Conservation (phyloP, 331 rosid species). For the Pyracantha coccinea region DNA sequence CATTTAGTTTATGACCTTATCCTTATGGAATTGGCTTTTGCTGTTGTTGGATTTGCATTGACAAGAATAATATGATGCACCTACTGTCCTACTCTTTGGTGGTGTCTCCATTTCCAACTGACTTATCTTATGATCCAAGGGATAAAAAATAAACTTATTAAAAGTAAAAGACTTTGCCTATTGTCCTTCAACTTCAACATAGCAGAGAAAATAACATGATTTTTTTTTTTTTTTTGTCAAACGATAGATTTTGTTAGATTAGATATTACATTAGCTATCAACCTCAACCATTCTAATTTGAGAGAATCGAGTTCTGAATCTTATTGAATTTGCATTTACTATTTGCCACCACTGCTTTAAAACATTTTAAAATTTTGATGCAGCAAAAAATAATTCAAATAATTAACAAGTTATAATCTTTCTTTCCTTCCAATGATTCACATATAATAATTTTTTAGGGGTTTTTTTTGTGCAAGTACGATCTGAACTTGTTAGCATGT, state of each 20-base stretch:
- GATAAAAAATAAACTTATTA: background rate
- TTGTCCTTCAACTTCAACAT: constrained; percentile 2
- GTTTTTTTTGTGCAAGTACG: too few species aligned
- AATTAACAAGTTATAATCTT: background rate
- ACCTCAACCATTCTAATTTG: too few species aligned
- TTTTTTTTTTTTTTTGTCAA: too few species aligned
- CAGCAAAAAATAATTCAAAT: background rate
- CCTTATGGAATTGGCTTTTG: constrained; percentile 13
- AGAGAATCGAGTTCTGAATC: background rate
- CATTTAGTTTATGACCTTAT: constrained; percentile 15
- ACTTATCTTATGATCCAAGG: background rate
- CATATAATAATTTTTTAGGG: background rate
- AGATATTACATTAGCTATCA: too few species aligned
- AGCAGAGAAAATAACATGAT: background rate
- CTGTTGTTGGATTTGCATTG: constrained; percentile 7
- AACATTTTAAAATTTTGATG: background rate
- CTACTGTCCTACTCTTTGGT: background rate
- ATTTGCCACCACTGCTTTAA: constrained; percentile 3
- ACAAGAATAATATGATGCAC: background rate
- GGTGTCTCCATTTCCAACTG: background rate
- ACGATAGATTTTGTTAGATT: too few species aligned
- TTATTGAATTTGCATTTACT: background rate
- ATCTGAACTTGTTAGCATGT: too few species aligned
- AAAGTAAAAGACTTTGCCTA: background rate
- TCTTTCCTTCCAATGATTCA: background rate